Evolutionary conservation across 2,329 filamentous ascomycete genomes (phyloP), one percentile per base, ranked within the genome.

Genomic region (Alternaria metachromatica): DNA sequence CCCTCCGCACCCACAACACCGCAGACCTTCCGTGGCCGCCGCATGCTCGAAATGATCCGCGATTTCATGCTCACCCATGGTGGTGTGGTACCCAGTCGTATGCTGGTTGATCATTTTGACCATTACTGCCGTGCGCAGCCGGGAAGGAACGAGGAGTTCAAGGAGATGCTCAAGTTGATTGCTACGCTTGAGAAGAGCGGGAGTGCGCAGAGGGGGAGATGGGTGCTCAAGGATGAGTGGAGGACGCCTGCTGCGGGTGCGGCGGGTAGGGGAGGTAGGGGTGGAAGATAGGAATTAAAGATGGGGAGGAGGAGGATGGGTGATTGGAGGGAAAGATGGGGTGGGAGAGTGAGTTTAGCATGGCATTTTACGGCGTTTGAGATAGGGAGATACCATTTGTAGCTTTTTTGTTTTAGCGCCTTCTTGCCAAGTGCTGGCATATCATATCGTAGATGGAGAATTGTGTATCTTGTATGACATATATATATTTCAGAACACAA

Each of bases 81-180:
- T 10, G 94, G 94, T 4, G 87, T 88, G 33, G 92, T 92, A 6
- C 89, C 92, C 6, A 94, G 92, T 45, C 93, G 96, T 82, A 90
- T 93, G 84, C 81, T 97, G 48, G 91, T 97, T 23, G 92, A 97
- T 73, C 93, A 97, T 74, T 98, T 97, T 80, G 93, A 94, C 79
- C 88, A 88, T 13, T 92, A 89, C 73, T 97, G 93, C 76, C 87
- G 86, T 21, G 92, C 88, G 46, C 80, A 85, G 25, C 87, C 88
- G 65, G 87, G 92, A 64, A 90, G 90, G 18, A 55, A 69, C 21
- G 87, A 88, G 18, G 91, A 94, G 77, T 98, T 98, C 78, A 95
- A 94, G 80, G 85, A 87, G 72, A 93, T 93, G 71, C 82, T 98
- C 58, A 89, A 92, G 71, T 85, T 85, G 65, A 91, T 97, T 72